Evolutionary conservation across 805 yeast genomes (phyloP), one percentile per base, ranked within the genome.

Genomic region (Candida maesae): DNA sequence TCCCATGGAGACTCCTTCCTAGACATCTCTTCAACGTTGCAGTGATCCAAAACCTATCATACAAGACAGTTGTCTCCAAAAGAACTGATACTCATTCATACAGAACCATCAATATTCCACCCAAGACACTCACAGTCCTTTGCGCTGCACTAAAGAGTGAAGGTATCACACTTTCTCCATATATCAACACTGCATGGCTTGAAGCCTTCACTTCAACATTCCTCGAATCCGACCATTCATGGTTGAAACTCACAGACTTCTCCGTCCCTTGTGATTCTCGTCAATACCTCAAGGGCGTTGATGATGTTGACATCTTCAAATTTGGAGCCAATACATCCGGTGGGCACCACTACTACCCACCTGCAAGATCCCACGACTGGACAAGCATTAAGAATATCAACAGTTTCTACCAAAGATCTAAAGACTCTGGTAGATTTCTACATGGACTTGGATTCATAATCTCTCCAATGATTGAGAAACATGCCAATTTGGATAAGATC

Each of bases 251-350:
- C 11, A 38, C 47, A 4, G 51, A 51, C 28, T 30, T 49, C 31
- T 39, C 55, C 3, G 39, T 47, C 6, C 53, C 58, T 13, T 44
- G 49, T 34, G 45, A 54, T 28, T 35, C 56, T 23, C 44, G 58
- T 33, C 45, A 47, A 27, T 51, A 28, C 23, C 5, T 51, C 1
- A 4, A 40, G 1, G 41, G 23, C n/a, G n/a, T n/a, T n/a, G n/a
- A n/a, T 4, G 50, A 46, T 12, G 12, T n/a, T 2, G 50, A 45
- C 13, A 19, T 17, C 14, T 49, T 32, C 26, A 47, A 42, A 32
- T 54, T 44, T 29, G 58, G 58, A 5, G 26, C 50, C 8, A 49
- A 49, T 26, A 47, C 50, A 4, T 46, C 46, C 6, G 58, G 58
- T 4, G 30, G 35, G 16, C 56, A 52, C 17, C 41, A 45, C 19